Evolutionary conservation across 1,284 basidiomycete genomes (phyloP).

Genomic region (Cryptococcus sp.): DNA sequence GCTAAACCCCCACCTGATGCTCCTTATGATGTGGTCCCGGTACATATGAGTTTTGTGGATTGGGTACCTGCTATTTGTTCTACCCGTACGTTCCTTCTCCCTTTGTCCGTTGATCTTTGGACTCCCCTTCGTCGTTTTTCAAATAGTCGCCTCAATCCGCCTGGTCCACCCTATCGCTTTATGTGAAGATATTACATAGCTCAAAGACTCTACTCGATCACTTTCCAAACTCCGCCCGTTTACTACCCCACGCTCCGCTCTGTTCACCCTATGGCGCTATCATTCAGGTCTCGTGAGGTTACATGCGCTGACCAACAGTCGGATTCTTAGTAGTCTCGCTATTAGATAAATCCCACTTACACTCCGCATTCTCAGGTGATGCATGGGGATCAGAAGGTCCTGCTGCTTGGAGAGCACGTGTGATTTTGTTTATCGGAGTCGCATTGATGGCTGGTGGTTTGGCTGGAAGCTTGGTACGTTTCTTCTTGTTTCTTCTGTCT

Average conservation of each 20-base stretch:
- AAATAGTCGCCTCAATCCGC: neutral
- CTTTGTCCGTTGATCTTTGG: neutral
- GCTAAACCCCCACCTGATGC: slow-evolving; percentile 66
- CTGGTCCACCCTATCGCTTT: neutral
- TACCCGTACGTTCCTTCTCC: slow-evolving; percentile 51
- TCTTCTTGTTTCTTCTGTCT: neutral
- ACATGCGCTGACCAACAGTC: slow-evolving; percentile 48
- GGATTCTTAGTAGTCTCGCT: slow-evolving; percentile 91
- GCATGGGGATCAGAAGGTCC: slow-evolving; percentile 57
- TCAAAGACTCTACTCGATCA: neutral
- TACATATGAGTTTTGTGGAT: slow-evolving; percentile 86
- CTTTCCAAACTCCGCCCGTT: neutral
- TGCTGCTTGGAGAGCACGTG: slow-evolving; percentile 82
- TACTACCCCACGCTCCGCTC: neutral
- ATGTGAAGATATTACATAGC: neutral
- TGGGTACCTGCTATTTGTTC: slow-evolving; percentile 94
- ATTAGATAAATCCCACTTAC: slow-evolving; percentile 88
- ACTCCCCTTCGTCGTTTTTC: slow-evolving; percentile 5
- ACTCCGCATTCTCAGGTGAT: slow-evolving; percentile 68
- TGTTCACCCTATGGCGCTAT: neutral
- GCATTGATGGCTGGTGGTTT: slow-evolving; percentile 94
- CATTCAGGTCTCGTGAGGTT: neutral
- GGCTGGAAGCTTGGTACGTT: slow-evolving; percentile 82
- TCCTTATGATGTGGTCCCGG: slow-evolving; percentile 66
- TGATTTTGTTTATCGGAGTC: slow-evolving; percentile 92